Conservation (phyloP, 305 asterid species). For the Striga hermonthica region DNA sequence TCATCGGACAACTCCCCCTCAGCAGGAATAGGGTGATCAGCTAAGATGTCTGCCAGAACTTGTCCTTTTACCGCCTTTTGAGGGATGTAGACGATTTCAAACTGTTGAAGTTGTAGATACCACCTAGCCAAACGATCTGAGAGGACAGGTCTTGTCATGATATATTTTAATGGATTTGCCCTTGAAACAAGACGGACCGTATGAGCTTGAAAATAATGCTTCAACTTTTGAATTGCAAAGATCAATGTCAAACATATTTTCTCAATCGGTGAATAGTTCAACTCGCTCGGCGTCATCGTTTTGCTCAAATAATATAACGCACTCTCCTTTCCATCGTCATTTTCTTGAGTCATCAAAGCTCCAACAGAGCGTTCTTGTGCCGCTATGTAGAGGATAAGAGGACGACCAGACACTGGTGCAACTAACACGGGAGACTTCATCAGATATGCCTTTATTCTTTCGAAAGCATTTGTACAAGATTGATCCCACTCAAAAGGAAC, state of each 20-base stretch:
- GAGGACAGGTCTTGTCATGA: background rate
- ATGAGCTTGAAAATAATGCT: background rate
- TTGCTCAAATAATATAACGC: background rate
- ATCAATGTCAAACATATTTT: background rate
- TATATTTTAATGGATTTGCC: background rate
- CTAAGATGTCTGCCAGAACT: too few relatives aligned
- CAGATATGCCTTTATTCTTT: background rate
- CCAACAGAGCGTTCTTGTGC: background rate
- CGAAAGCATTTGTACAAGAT: background rate
- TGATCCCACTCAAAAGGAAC: constrained; percentile 3
- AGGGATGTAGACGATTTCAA: too few relatives aligned
- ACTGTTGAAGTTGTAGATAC: too few relatives aligned
- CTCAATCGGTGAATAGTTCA: background rate
- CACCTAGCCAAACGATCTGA: too few relatives aligned
- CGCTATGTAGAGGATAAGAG: background rate
- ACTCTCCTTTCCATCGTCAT: background rate
- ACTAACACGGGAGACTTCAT: constrained; percentile 2
- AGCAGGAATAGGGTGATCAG: too few relatives aligned
- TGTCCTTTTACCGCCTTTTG: too few relatives aligned
- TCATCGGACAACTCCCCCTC: too few relatives aligned
- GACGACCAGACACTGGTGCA: background rate
- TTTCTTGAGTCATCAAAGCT: background rate
- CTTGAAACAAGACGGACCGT: background rate
- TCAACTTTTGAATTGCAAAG: background rate
- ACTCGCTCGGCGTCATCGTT: background rate